Evolutionary conservation across 371 early-diverging fungal genomes (phyloP), one percentile per base, ranked within the genome.

Genomic region (Apophysomyces ossiformis): DNA sequence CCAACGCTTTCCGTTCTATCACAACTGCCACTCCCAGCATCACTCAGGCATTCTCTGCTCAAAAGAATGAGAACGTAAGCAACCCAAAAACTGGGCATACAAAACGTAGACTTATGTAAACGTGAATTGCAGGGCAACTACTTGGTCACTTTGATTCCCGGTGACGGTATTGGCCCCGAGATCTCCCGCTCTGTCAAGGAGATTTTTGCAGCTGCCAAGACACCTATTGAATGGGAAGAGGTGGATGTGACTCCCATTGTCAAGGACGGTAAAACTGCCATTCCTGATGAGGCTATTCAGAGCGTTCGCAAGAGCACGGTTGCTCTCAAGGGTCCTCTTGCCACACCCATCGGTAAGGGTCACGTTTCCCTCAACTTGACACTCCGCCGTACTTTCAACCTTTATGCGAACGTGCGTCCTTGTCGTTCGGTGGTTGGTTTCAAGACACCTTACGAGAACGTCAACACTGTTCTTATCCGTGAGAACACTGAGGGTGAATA

Each of bases 401-500:
- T 99, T 70, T 99, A 93, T 75, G 99, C 99, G 76, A 98, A 98
- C 85, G 96, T 99, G 66, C 93, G 98, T 80, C 98, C 98, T 58
- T 97, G 98, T 90, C 91, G 92, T 76, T 92, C 92, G 58, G 93
- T 99, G 73, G 90, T 87, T 59, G 98, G 98, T 41, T 99, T 89
- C 86, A 93, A 93, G 80, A 99, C 99, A 46, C 93, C 92, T 65
- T 98, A 97, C 79, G 93, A 94, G 69, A 91, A 98, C 73, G 99
- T 99, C 61, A 89, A 99, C 85, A 95, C 97, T 44, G 98, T 99
- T 54, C 86, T 99, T 66, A 98, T 99, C 76, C 95, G 99, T 82
- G 99, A 99, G 81, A 99, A 99, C 90, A 99, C 99, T 43, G 99
- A 99, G 85, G 99, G 98, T 71, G 98, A 99, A 85, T 98, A 98